A percentile compares a stretch with the other conserved stretches of the same genome.
Evolutionary conservation across 2,329 filamentous ascomycete genomes (phyloP).

Genomic region (Dactylella cylindrospora): DNA sequence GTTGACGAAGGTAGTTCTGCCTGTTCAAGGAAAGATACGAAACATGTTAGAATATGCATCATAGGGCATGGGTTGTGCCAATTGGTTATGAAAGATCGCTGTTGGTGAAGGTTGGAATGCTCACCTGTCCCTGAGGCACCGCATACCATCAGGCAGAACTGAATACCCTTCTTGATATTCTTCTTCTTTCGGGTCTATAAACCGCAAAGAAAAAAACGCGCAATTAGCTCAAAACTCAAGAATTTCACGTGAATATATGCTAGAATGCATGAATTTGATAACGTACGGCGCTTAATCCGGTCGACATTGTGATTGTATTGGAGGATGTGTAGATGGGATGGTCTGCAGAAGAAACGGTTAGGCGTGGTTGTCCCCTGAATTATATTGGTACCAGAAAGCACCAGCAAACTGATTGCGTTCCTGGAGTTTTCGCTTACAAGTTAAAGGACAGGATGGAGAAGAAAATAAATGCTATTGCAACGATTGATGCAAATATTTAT

Average conservation of each 20-base stretch:
- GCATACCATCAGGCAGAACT: constrained; percentile 99
- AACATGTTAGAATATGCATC: constrained; percentile 20
- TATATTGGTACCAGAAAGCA: too few relatives aligned
- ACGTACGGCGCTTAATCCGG: constrained; percentile 45
- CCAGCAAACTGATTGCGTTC: too few relatives aligned
- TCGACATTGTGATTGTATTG: constrained; percentile 42
- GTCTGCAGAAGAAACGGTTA: constrained; percentile 14
- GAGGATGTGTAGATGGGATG: constrained; percentile 4
- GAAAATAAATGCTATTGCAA: constrained; percentile 25
- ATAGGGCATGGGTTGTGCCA: constrained; percentile 1
- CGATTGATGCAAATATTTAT: constrained; percentile 9
- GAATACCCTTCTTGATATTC: constrained; percentile 99
- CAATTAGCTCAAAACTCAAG: constrained; percentile 48
- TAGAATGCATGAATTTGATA: constrained; percentile 47
- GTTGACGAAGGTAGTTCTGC: constrained; percentile 98
- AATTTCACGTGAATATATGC: constrained; percentile 48
- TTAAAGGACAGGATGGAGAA: constrained; percentile 33
- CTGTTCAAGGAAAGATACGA: constrained; percentile 56
- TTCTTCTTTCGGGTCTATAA: constrained; percentile 99
- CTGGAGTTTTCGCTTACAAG: constrained; percentile 36
- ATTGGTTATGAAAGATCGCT: too few relatives aligned
- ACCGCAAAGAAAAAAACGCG: constrained; percentile 55
- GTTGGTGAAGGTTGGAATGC: constrained; percentile 50
- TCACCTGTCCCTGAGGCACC: constrained; percentile 97
- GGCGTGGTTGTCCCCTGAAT: constrained; percentile 39